Evolutionary conservation across 805 yeast genomes (phyloP), one percentile per base, ranked within the genome.

Genomic region (Yarrowia alimentaria): DNA sequence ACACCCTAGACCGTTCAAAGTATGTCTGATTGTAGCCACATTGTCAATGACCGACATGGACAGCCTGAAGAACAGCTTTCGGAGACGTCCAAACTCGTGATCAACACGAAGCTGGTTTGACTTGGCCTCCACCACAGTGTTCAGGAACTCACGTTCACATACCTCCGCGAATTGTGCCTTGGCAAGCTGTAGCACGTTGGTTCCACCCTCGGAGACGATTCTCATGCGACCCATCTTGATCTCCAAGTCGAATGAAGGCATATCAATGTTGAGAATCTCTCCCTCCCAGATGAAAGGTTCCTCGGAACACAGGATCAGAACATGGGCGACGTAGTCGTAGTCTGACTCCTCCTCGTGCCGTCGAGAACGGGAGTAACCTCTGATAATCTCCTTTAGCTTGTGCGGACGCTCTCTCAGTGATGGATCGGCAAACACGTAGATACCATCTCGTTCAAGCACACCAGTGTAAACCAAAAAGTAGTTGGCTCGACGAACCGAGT

Each of bases 211-310:
- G 0, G 86, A 74, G 1, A 87, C 76, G 48, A 87, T 65, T 21
- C 86, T 62, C 57, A 84, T 74, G 51, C 81, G 79, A 2, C 94
- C 93, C 9, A 77, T 78, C 54, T 74, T 76, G n/a, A 85, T 69
- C 52, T 80, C 82, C 18, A 78, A 70, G 3, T 64, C 61, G 8
- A 57, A 47, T 22, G 57, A 61, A 1, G 63, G 59, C 35, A 66
- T 43, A 11, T 65, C 67, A 10, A 85, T 63, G 33, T 80, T 76
- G 29, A 81, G 74, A 56, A 84, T 80, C 13, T 78, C 74, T 4
- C 97, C 97, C 55, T 85, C 89, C 98, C 98, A 91, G 42, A 85
- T 79, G 66, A 90, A 76, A 0, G 96, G 94, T 59, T 86, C 86
- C 2, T 82, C 75, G 0, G 95, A 89, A 59, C 86, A 81, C 4